These are phyloP conservation scores for Fusarium virguliforme DNA, from an alignment of 2,329 filamentous ascomycete genomes.

Conservation along the genomic window DNA sequence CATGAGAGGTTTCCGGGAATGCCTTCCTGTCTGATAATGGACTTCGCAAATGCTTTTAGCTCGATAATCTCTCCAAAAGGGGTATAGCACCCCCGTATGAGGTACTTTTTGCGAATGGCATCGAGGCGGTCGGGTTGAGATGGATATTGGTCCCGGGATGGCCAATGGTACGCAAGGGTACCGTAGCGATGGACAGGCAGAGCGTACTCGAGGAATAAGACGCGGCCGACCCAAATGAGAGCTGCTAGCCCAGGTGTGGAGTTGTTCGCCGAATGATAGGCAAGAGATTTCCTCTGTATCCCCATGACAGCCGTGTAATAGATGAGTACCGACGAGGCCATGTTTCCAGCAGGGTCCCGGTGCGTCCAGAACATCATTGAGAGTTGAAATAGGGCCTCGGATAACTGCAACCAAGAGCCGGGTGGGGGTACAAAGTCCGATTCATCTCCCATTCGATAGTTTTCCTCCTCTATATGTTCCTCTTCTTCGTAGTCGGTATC, in stretches of 20 bases:
- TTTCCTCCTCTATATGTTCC: neutral
- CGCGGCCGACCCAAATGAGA: conserved; percentile 6
- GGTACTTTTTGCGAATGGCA: conserved; percentile 11
- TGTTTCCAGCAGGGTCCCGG: conserved; percentile 9
- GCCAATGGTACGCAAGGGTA: conserved; percentile 14
- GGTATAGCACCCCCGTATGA: conserved; percentile 14
- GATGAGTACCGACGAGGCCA: neutral
- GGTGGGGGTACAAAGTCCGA: neutral
- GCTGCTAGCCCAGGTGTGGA: neutral
- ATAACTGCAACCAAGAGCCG: conserved; percentile 5
- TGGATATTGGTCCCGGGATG: conserved; percentile 1
- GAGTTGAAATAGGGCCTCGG: conserved; percentile 10
- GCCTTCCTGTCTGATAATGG: conserved; percentile 12
- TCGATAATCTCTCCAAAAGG: conserved; percentile 16
- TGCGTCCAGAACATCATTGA: conserved; percentile 17
- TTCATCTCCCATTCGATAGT: neutral
- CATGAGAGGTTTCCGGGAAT: conserved; percentile 21
- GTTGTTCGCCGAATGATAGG: conserved; percentile 3
- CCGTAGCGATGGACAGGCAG: neutral
- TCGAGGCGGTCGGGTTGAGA: conserved; percentile 12
- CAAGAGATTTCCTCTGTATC: neutral
- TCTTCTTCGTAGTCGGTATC: neutral
- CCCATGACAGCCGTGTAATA: conserved; percentile 6
- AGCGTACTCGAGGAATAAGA: conserved; percentile 16
- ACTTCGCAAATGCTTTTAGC: conserved; percentile 22